phyloP scores from a whole-genome alignment of 305 asterid species.

The Solanum aculeatissimum region DNA sequence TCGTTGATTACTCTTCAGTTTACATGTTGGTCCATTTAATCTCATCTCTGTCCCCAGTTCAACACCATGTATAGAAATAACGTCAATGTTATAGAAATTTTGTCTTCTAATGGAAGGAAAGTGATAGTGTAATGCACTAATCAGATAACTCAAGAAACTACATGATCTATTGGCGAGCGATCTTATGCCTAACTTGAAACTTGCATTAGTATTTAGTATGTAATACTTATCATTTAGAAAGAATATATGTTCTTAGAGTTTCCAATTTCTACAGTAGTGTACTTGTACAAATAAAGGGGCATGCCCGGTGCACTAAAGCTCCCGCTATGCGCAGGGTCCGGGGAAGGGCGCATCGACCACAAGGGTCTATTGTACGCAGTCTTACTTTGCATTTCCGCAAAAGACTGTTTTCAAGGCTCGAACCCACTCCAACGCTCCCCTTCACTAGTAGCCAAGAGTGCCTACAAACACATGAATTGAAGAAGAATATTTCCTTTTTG shows the following conservation, averaged over 20 bases:
- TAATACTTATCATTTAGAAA: not conserved
- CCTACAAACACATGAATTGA: not conserved
- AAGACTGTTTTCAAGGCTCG: no score
- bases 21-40: not conserved
- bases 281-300: not conserved
- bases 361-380: no score
- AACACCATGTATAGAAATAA: not conserved
- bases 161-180: constrained; percentile 5
- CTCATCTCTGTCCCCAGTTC: not conserved
- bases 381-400: no score
- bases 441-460: not conserved
- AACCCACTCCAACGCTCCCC: no score
- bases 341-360: no score
- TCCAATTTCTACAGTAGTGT: not conserved
- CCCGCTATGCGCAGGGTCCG: no score
- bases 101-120: not conserved
- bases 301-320: no score
- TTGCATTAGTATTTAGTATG: not conserved
- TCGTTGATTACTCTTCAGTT: not conserved
- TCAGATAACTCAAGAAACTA: constrained; percentile 1
- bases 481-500: not conserved
- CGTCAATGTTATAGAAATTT: not conserved
- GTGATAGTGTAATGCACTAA: not conserved
- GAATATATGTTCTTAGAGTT: not conserved
- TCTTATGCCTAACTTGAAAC: constrained; percentile 14